Evolutionary conservation across 1,139 yeast species (phyloP).

Genomic region (Hansenula lynferdii): DNA sequence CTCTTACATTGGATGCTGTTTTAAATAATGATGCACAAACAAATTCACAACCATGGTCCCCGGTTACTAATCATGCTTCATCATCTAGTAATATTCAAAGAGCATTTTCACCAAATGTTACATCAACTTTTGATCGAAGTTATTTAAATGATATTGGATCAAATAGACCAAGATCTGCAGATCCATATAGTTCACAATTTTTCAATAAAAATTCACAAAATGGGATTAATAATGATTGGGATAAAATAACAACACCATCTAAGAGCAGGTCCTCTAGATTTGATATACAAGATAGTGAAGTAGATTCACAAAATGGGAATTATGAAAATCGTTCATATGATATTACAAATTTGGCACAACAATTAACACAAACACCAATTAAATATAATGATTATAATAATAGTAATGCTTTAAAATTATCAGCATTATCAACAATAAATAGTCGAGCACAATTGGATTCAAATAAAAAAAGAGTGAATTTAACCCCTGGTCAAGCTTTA

Average conservation of each 20-base stretch:
- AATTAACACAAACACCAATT: slow-evolving; percentile 18
- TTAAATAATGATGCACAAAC: slow-evolving; percentile 19
- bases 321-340: slow-evolving; percentile 39
- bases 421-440: slow-evolving; percentile 60
- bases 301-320: slow-evolving; percentile 31
- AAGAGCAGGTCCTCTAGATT: slow-evolving; percentile 17
- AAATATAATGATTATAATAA: slow-evolving; percentile 34
- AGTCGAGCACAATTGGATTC: slow-evolving; percentile 57
- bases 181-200: slow-evolving; percentile 24
- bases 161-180: slow-evolving; percentile 38
- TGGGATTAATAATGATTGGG: slow-evolving; percentile 4
- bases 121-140: slow-evolving; percentile 16
- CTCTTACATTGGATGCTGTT: slow-evolving; percentile 31
- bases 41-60: slow-evolving; percentile 16
- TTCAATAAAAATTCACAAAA: slow-evolving; percentile 6
- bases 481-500: background rate
- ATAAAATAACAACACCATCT: slow-evolving; percentile 13
- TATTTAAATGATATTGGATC: slow-evolving; percentile 9
- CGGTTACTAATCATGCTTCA: slow-evolving; percentile 1
- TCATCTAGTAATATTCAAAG: slow-evolving; percentile 18
- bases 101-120: slow-evolving; percentile 17
- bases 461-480: slow-evolving; percentile 32
- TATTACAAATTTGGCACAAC: slow-evolving; percentile 25
- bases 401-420: slow-evolving; percentile 47
- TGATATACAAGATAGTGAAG: slow-evolving; percentile 8